Conservation (phyloP, 1,284 basidiomycete genomes). For the Xerocomus amazonicus region DNA sequence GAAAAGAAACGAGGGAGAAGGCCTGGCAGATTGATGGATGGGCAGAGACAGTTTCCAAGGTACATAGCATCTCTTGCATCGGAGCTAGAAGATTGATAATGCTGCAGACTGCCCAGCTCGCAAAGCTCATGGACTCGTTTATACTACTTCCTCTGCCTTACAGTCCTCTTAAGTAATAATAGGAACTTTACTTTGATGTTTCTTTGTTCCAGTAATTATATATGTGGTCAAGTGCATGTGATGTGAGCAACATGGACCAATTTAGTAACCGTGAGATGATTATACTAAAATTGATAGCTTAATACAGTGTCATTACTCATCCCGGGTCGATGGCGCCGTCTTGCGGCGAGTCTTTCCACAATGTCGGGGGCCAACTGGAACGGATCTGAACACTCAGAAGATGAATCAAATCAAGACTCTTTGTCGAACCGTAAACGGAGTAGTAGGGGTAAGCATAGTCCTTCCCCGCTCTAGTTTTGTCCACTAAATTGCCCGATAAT, state of each 20-base stretch:
- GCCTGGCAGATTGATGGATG: conserved; percentile 93
- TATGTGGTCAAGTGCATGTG: background rate
- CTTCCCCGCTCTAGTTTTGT: conserved; percentile 4
- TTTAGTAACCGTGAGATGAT: conserved; percentile 14
- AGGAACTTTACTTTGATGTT: background rate
- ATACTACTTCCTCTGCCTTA: conserved; percentile 73
- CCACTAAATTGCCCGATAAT: conserved; percentile 8
- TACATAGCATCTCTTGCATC: conserved; percentile 27
- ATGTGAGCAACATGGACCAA: background rate
- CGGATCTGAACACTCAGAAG: conserved; percentile 58
- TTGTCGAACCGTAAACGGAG: conserved; percentile 56
- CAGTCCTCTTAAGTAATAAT: conserved; percentile 69
- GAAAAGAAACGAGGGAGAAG: conserved; percentile 80
- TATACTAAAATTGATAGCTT: conserved; percentile 5
- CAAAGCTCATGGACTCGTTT: conserved; percentile 75
- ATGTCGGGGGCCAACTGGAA: conserved; percentile 41
- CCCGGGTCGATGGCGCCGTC: background rate
- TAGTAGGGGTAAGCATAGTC: conserved; percentile 52
- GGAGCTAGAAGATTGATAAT: conserved; percentile 7
- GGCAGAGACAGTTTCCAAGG: conserved; percentile 92
- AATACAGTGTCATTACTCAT: background rate
- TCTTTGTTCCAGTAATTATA: background rate
- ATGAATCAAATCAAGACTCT: conserved; percentile 44
- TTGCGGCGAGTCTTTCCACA: conserved; percentile 22
- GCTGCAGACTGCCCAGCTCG: conserved; percentile 72